Evolutionary conservation across 768 basidiomycete species (phyloP).

Genomic region (Trametes coccinea): DNA sequence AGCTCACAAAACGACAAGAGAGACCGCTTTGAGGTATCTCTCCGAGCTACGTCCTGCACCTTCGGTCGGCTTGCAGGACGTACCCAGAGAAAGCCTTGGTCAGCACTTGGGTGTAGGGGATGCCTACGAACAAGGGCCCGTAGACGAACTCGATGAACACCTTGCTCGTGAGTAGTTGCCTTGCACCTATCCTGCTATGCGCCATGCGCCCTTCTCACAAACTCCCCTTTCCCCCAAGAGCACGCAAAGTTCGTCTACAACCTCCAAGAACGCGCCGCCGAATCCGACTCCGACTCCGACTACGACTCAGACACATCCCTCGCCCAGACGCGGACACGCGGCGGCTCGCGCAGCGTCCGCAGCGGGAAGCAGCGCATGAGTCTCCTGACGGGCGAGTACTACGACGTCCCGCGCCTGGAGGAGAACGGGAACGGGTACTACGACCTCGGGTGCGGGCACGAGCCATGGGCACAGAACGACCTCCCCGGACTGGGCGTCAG

Average conservation of each 20-base stretch:
- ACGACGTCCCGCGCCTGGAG: conserved; percentile 50
- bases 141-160: conserved; percentile 65
- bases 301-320: conserved; percentile 38
- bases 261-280: conserved; percentile 29
- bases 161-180: conserved; percentile 59
- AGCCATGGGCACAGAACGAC: conserved; percentile 10
- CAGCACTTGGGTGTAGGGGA: conserved; percentile 61
- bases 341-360: conserved; percentile 28
- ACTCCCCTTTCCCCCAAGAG: conserved; percentile 42
- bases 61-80: conserved; percentile 82
- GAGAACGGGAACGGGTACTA: conserved; percentile 41
- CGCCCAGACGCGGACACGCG: conserved; percentile 16
- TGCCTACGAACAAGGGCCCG: conserved; percentile 42
- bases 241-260: conserved; percentile 62
- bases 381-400: conserved; percentile 59
- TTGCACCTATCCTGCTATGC: neutral
- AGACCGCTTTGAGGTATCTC: conserved; percentile 48
- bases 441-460: conserved; percentile 24
- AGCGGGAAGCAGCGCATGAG: conserved; percentile 62
- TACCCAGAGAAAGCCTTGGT: conserved; percentile 70
- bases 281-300: conserved; percentile 33
- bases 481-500: conserved; percentile 15
- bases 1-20: neutral
- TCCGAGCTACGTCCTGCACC: conserved; percentile 71
- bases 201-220: neutral